These are phyloP conservation scores for Monosporascus sp. DNA, from an alignment of 2,329 filamentous ascomycete species.

Conservation along the genomic window DNA sequence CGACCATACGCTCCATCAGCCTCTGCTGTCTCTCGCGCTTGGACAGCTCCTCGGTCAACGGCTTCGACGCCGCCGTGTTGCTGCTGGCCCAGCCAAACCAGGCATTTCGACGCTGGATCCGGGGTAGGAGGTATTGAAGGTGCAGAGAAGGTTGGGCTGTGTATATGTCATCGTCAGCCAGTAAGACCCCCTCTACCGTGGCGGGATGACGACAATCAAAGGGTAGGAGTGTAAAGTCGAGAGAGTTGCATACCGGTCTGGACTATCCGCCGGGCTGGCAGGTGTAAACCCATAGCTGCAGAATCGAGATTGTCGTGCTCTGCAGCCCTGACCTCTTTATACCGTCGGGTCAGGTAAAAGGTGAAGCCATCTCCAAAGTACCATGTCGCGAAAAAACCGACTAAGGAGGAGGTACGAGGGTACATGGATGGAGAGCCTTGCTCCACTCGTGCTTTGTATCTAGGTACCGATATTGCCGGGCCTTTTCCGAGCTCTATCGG, in stretches of 20 bases:
- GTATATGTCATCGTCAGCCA: neutral
- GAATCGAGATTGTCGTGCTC: slow-evolving; percentile 5
- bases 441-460: too few species aligned
- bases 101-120: slow-evolving; percentile 35
- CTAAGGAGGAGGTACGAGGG: too few species aligned
- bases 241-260: slow-evolving; percentile 46
- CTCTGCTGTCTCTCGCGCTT: slow-evolving; percentile 36
- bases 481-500: too few species aligned
- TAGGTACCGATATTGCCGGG: too few species aligned
- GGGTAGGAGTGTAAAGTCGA: slow-evolving; percentile 9
- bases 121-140: slow-evolving; percentile 21
- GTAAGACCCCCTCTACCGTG: neutral
- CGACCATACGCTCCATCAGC: slow-evolving; percentile 36
- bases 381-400: too few species aligned
- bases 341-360: neutral
- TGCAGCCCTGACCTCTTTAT: slow-evolving; percentile 1
- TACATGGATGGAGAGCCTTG: too few species aligned
- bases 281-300: slow-evolving; percentile 57
- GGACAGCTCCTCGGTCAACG: slow-evolving; percentile 23
- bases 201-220: slow-evolving; percentile 1
- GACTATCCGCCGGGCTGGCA: slow-evolving; percentile 57
- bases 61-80: slow-evolving; percentile 13
- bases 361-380: too few species aligned
- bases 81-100: slow-evolving; percentile 34
- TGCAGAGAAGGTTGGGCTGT: slow-evolving; percentile 18